A percentile compares a stretch with the other conserved stretches of the same genome.
Conservation (phyloP, 768 basidiomycete species). For the Tricholoma flavovirens region DNA sequence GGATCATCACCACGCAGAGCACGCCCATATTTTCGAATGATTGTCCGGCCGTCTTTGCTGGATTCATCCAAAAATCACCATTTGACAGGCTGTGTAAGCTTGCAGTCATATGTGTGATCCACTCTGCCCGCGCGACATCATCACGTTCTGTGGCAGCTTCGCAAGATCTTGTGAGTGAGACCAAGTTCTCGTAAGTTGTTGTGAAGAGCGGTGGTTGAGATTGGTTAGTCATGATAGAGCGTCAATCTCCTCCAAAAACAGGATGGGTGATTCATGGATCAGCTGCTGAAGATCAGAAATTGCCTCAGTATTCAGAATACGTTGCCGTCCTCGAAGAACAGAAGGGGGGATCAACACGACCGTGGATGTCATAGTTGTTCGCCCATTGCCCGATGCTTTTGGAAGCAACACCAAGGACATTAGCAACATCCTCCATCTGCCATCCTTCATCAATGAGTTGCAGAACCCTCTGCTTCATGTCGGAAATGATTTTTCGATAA, state of each 20-base stretch:
- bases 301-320: slow-evolving; percentile 1
- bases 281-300: slow-evolving; percentile 10
- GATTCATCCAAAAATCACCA: slow-evolving; percentile 19
- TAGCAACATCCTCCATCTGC: slow-evolving; percentile 5
- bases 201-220: slow-evolving; percentile 11
- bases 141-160: slow-evolving; percentile 17
- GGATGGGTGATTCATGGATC: slow-evolving; percentile 9
- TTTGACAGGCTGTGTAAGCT: slow-evolving; percentile 12
- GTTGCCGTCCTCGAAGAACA: slow-evolving; percentile 3
- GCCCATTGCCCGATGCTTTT: slow-evolving; percentile 1
- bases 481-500: not conserved
- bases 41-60: slow-evolving; percentile 27
- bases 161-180: slow-evolving; percentile 18
- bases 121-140: slow-evolving; percentile 12
- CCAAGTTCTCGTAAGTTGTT: slow-evolving; percentile 14
- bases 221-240: slow-evolving; percentile 13
- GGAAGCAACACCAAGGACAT: not conserved
- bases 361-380: slow-evolving; percentile 6
- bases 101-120: slow-evolving; percentile 7
- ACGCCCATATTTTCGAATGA: slow-evolving; percentile 20
- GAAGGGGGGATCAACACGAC: slow-evolving; percentile 6
- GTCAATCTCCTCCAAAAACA: slow-evolving; percentile 18
- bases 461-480: not conserved
- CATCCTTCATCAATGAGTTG: slow-evolving; percentile 11
- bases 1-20: slow-evolving; percentile 19